Evolutionary conservation across 2,329 filamentous ascomycete genomes (phyloP).

Genomic region (Graphilbum ipis-grandicollis): DNA sequence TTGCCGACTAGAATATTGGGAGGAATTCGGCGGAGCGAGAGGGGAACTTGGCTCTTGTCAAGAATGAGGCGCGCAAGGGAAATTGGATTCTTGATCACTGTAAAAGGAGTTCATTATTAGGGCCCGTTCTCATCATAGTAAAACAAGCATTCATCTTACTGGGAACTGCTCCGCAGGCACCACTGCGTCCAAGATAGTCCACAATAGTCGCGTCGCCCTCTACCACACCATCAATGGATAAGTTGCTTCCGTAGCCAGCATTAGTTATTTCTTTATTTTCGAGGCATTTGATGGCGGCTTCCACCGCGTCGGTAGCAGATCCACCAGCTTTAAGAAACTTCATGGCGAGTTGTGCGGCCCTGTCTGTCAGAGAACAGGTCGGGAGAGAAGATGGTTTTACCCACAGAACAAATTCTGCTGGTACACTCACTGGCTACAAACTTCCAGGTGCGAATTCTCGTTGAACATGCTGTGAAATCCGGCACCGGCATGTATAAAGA

Average conservation of each 20-base stretch:
- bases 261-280: constrained; percentile 96
- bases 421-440: constrained; percentile 63
- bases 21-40: constrained; percentile 78
- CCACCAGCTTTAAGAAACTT: constrained; percentile 60
- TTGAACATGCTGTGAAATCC: constrained; percentile 85
- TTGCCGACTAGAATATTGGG: constrained; percentile 80
- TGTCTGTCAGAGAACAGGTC: constrained; percentile 18
- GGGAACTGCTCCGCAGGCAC: constrained; percentile 78
- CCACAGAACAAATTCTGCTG: not conserved
- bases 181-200: constrained; percentile 78
- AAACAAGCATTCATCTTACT: too few relatives aligned
- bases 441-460: constrained; percentile 66
- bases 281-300: constrained; percentile 70
- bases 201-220: constrained; percentile 92
- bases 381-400: not conserved
- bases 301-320: constrained; percentile 72
- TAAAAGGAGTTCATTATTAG: too few relatives aligned
- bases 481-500: constrained; percentile 91
- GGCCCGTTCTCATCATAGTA: too few relatives aligned
- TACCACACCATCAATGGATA: constrained; percentile 76
- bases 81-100: constrained; percentile 91
- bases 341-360: constrained; percentile 76
- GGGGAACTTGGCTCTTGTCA: constrained; percentile 53
- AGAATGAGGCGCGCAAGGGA: constrained; percentile 70
- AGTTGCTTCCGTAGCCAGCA: constrained; percentile 86